Base-by-base conservation (phyloP, 345 rosid genomes). In the Passiflora organensis region DNA sequence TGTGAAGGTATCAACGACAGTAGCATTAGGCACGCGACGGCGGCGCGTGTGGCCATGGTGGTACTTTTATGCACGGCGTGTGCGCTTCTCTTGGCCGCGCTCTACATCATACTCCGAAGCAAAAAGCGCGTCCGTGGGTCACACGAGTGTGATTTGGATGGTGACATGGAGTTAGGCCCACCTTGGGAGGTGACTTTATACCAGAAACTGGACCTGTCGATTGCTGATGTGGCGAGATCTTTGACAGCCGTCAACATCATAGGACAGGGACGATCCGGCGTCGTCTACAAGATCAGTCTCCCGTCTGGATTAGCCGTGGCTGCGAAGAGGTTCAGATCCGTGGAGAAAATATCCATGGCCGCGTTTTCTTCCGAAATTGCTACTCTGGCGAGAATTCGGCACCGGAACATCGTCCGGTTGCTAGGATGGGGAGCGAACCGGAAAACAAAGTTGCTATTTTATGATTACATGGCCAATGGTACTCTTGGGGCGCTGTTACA, bases 131-230 rank as follows among this genome's bases (percentile, higher is more conserved):
- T 62, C 51, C 48, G 45, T 16, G 74, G 77, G 70, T 14, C 66
- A 68, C 75, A 53, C 11, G 72, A 36, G 21, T 15, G 63, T 16
- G 80, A 78, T 20, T 34, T 52, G 5, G 80, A 78, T 17, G 64
- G 69, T 32, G 87, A 79, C 62, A 44, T 72, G 53, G 91, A 82
- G 56, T 46, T 76, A 76, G 83, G 83, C 22, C 84, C 87, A 53
- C 87, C 91, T 0, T 91, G 97, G 97, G 89, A 87, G 49, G 69
- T 91, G 28, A 85, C 89, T 12, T 67, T 87, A 1, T 91, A 83
- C 70, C 95, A 85, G 64, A 91, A 91, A 58, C 87, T 87, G 43
- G 86, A 87, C 55, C 51, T 91, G 39, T 87, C 95, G 6, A 79
- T 91, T 44, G 73, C 69, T 21, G 97, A 85, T 46, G 81, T 85